A percentile compares a stretch with the other conserved stretches of the same genome.
These are phyloP conservation scores for Lecanicillium sp. DNA, from an alignment of 2,329 filamentous ascomycete species.

Conservation along the genomic window DNA sequence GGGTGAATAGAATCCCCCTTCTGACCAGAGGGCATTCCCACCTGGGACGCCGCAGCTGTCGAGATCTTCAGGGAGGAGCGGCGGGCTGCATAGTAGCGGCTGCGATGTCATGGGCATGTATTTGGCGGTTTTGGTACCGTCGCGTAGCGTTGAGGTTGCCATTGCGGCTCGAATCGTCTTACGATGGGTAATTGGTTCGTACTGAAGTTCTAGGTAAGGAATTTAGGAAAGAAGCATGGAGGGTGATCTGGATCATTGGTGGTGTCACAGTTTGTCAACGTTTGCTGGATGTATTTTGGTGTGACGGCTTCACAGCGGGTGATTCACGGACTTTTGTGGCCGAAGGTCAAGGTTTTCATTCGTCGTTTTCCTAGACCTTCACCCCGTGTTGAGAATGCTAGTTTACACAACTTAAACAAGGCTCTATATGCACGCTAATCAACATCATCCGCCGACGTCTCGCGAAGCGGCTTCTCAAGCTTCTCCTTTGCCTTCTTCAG, in stretches of 20 bases:
- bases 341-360: too few species aligned
- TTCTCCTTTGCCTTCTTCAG: constrained; percentile 31
- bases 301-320: too few species aligned
- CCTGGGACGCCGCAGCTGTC: constrained; percentile 15
- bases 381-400: too few species aligned
- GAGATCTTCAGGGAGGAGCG: constrained; percentile 14
- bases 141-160: constrained; percentile 8
- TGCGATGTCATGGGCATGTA: constrained; percentile 17
- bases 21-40: constrained; percentile 15
- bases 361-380: too few species aligned
- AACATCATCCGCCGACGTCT: constrained; percentile 33
- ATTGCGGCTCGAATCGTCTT: constrained; percentile 7
- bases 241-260: too few species aligned
- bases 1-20: constrained; percentile 21
- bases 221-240: too few species aligned
- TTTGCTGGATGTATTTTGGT: too few species aligned
- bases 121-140: constrained; percentile 7
- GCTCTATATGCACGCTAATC: constrained; percentile 23
- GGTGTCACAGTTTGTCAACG: too few species aligned
- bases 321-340: too few species aligned
- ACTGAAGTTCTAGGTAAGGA: too few species aligned
- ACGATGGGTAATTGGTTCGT: too few species aligned
- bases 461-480: constrained; percentile 19
- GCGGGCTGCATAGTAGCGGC: constrained; percentile 13
- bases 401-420: too few species aligned